Percentiles rank a stretch among this genome's conserved stretches.
These are phyloP conservation scores for Solidago caesia DNA, from an alignment of 129 eudicot genomes.

Conservation along the genomic window DNA sequence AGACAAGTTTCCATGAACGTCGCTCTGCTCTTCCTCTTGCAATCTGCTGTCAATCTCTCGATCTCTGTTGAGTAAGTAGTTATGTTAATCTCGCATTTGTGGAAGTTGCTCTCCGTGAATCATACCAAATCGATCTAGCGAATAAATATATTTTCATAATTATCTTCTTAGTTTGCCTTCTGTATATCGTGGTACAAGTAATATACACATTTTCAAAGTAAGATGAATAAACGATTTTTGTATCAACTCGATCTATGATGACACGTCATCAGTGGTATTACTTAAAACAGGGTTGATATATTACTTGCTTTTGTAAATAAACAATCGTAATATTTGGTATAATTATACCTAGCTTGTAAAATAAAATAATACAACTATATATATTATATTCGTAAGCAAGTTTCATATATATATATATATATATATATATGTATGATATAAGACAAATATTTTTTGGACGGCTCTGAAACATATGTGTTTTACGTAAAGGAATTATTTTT, in stretches of 20 bases:
- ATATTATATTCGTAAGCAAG: constrained; percentile 15
- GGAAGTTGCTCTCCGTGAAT: no score
- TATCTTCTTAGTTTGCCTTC: no score
- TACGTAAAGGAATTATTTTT: constrained; percentile 26
- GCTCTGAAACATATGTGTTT: not conserved
- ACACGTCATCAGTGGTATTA: not conserved
- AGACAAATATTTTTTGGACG: no score
- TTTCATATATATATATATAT: constrained; percentile 14
- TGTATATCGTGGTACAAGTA: no score
- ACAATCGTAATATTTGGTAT: constrained; percentile 12
- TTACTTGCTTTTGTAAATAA: constrained; percentile 8
- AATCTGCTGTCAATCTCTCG: not conserved
- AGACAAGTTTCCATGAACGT: constrained; percentile 18
- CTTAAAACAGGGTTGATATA: not conserved
- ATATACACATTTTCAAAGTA: not conserved
- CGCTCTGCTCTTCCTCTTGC: not conserved
- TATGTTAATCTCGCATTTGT: no score
- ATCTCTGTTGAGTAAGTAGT: no score
- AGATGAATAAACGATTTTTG: not conserved
- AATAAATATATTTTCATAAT: no score
- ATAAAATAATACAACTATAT: not conserved
- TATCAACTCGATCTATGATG: not conserved
- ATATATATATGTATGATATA: not conserved
- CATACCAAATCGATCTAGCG: no score
- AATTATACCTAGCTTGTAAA: not conserved